Evolutionary conservation across 2,329 filamentous ascomycete genomes (phyloP), one percentile per base, ranked within the genome.

Genomic region (Aspergillus sp.): DNA sequence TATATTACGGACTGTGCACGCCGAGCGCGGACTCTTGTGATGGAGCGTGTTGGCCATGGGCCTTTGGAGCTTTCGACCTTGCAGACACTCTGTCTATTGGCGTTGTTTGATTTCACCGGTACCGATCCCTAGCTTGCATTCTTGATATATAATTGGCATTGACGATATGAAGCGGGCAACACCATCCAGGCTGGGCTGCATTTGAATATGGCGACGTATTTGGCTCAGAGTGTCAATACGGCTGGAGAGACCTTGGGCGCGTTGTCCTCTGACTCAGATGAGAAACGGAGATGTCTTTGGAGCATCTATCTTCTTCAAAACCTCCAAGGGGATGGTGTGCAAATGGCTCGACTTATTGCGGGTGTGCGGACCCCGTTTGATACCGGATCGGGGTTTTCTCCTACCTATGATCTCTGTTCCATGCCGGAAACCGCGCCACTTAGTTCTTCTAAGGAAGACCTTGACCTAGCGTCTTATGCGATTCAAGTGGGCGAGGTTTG

Each of bases 401-500:
- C 45, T 34, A 54, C 50, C 24, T 57, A 50, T 26, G 44, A 53
- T 17, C 9, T 57, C 41, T 36, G 26, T 2, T 41, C 50, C 11
- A 45, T 54, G 20, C 30, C 50, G 1, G 50, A 57, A 13, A 30
- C 20, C 6, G 20, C 20, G 4, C 43, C 17, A 11, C 24, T 34
- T n/a, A 39, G 24, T 22, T 18, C 49, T n/a, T 12, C 48, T 12
- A 54, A 34, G 39, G 55, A 54, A 7, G 55, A 57, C n/a, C 50
- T 54, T n/a, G 50, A 45, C 9, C 50, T 83, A 20, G 65, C 80
- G 8, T 74, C 76, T 3, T 82, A 81, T 60, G 75, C 76, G 1
- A 75, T 77, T 61, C 70, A 76, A 56, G 66, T 82, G 8, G 79
- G 76, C 47, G 76, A 81, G 53, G 76, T 78, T 1, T 83, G 55